These are phyloP conservation scores for Boletus rubroflammeus DNA, from an alignment of 768 basidiomycete species.

Conservation along the genomic window DNA sequence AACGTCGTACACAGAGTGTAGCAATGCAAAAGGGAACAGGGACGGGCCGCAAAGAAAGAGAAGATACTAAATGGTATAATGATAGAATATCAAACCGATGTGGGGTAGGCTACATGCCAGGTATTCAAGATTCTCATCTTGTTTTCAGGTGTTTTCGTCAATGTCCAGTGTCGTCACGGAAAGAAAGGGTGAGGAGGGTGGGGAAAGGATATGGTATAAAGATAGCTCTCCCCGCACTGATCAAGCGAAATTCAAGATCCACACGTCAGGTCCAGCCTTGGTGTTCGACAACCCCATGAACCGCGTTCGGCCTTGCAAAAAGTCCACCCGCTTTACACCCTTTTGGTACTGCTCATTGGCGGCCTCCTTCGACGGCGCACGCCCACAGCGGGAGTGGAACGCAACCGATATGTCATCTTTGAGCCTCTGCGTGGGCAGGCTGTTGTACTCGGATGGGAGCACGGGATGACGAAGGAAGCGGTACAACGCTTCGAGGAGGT, in stretches of 20 bases:
- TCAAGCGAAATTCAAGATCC: constrained; percentile 32
- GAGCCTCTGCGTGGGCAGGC: constrained; percentile 32
- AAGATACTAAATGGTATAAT: constrained; percentile 18
- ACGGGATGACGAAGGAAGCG: constrained; percentile 40
- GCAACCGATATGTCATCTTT: constrained; percentile 38
- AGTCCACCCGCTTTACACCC: constrained; percentile 55
- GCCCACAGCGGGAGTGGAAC: constrained; percentile 40
- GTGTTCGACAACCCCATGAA: constrained; percentile 46
- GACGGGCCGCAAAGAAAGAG: background rate
- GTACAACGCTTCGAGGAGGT: constrained; percentile 47
- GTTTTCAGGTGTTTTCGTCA: constrained; percentile 16
- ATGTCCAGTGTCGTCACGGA: constrained; percentile 5
- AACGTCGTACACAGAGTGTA: no score
- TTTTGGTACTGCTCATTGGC: constrained; percentile 41
- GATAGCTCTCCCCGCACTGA: constrained; percentile 5
- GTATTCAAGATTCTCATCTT: background rate
- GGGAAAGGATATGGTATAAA: constrained; percentile 23
- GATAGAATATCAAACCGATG: constrained; percentile 20
- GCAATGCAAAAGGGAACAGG: background rate
- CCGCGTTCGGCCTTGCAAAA: constrained; percentile 39
- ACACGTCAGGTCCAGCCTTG: constrained; percentile 34
- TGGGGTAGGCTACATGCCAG: constrained; percentile 21
- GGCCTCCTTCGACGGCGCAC: constrained; percentile 28
- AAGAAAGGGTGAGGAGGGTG: background rate
- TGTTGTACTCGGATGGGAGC: constrained; percentile 38